Evolutionary conservation across 345 rosid species (phyloP).

Genomic region (Rhodamnia argentea): DNA sequence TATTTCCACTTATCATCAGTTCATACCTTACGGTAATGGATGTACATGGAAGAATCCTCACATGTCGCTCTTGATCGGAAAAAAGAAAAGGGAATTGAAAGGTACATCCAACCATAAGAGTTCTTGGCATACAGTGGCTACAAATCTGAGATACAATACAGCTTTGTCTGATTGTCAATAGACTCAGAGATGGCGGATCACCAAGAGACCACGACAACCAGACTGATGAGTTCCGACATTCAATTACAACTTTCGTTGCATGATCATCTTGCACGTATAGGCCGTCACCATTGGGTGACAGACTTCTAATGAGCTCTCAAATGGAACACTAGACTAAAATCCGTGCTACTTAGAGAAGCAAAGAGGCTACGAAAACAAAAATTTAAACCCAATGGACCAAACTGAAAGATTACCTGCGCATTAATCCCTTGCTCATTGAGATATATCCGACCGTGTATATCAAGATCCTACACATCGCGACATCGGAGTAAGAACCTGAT

Average conservation of each 20-base stretch:
- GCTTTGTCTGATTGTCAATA: background rate
- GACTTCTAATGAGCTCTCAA: background rate
- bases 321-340: background rate
- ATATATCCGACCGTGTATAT: constrained; percentile 74
- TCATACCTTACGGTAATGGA: background rate
- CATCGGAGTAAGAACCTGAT: background rate
- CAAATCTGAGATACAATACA: background rate
- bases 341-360: background rate
- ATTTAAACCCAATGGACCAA: background rate
- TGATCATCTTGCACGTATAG: background rate
- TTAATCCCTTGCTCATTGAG: constrained; percentile 88
- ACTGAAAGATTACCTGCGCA: constrained; percentile 55
- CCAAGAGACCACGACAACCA: background rate
- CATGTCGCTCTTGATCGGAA: background rate
- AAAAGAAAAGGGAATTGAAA: background rate
- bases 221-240: background rate
- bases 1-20: background rate
- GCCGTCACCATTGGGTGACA: background rate
- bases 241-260: background rate
- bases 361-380: background rate
- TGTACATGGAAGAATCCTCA: background rate
- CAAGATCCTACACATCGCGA: constrained; percentile 30
- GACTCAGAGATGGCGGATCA: background rate
- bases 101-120: background rate
- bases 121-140: background rate